Evolutionary conservation across 768 basidiomycete genomes (phyloP).

Genomic region (Hygrocybe punicea): DNA sequence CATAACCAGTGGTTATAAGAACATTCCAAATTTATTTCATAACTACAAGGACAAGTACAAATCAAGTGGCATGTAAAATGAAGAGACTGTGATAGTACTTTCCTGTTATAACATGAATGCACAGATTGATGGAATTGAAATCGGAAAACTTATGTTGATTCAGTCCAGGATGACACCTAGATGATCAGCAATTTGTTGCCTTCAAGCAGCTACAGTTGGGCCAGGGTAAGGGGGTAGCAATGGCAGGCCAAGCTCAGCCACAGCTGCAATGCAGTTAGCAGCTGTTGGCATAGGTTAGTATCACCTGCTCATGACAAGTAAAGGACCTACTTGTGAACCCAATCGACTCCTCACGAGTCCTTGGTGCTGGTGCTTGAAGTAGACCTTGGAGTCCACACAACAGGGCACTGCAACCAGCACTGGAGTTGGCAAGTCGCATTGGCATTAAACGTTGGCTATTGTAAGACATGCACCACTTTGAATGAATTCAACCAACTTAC

Average conservation of each 20-base stretch:
- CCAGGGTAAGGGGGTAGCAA: neutral
- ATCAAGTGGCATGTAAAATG: too few relatives aligned
- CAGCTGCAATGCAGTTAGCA: too few relatives aligned
- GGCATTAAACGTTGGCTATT: neutral
- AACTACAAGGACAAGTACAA: too few relatives aligned
- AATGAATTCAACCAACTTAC: too few relatives aligned
- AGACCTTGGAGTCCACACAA: neutral
- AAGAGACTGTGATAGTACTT: too few relatives aligned
- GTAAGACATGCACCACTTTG: neutral
- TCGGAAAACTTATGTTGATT: neutral
- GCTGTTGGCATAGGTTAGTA: too few relatives aligned
- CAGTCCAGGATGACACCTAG: neutral
- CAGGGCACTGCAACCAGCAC: neutral
- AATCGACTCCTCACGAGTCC: neutral
- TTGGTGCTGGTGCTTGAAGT: neutral
- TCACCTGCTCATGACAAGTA: neutral
- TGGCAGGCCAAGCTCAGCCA: too few relatives aligned
- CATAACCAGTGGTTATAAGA: too few relatives aligned
- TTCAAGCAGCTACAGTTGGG: neutral
- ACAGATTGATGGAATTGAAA: too few relatives aligned
- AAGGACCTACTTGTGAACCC: neutral
- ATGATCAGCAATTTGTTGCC: neutral
- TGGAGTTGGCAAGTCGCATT: neutral
- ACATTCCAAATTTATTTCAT: too few relatives aligned
- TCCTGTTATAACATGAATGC: too few relatives aligned